These are phyloP conservation scores for Cinchona pubescens DNA, from an alignment of 257 asterid species.

Conservation along the genomic window DNA sequence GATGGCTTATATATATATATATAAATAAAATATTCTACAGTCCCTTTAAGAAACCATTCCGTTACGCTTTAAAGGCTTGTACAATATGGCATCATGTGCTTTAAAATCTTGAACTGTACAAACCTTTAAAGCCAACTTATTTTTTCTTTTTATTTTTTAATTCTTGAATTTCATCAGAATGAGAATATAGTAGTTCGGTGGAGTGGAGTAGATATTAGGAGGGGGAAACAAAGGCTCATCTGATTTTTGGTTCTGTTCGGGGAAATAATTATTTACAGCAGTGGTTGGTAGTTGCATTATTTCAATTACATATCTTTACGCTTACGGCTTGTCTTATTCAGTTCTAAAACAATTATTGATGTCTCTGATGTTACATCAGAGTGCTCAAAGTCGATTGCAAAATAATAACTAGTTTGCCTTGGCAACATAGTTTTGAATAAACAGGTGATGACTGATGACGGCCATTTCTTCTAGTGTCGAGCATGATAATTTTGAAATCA, in stretches of 20 bases:
- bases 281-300: background rate
- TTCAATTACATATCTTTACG: background rate
- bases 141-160: background rate
- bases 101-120: too few relatives aligned
- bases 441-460: background rate
- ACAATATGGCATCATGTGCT: too few relatives aligned
- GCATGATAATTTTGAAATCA: too few relatives aligned
- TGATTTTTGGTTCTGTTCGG: background rate
- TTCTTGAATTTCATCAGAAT: constrained; percentile 1
- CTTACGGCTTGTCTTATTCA: background rate
- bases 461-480: background rate
- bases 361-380: background rate
- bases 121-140: too few relatives aligned
- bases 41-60: too few relatives aligned
- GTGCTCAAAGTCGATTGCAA: background rate
- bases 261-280: background rate
- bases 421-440: background rate
- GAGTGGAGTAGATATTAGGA: background rate
- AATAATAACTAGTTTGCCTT: background rate
- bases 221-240: background rate
- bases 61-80: too few relatives aligned
- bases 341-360: background rate
- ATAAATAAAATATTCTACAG: too few relatives aligned
- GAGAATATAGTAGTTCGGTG: background rate
- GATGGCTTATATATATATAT: too few relatives aligned